Conservation (phyloP, 208 protist genomes). For the Acanthamoeba royreba region DNA sequence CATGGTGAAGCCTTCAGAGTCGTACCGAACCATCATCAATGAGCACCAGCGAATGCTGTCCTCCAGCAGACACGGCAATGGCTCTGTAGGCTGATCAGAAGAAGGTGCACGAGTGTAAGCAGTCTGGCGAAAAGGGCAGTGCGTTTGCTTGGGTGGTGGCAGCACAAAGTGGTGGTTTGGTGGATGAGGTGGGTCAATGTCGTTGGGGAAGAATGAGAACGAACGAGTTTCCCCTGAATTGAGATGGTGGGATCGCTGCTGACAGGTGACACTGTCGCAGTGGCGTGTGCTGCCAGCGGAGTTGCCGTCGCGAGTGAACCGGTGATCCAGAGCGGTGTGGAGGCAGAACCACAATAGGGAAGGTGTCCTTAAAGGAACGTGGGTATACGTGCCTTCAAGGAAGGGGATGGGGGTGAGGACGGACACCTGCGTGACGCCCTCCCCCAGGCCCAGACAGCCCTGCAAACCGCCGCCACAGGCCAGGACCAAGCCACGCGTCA, state of each 20-base stretch:
- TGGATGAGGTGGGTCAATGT: too few relatives aligned
- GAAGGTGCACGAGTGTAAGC: too few relatives aligned
- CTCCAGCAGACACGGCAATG: background rate
- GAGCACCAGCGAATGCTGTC: background rate
- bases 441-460: background rate
- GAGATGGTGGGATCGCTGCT: too few relatives aligned
- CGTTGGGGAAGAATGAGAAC: too few relatives aligned
- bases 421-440: background rate
- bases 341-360: too few relatives aligned
- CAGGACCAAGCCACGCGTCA: background rate
- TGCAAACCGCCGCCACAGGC: background rate
- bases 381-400: background rate
- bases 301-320: too few relatives aligned
- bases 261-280: too few relatives aligned
- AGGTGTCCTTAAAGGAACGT: too few relatives aligned
- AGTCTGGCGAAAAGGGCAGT: background rate
- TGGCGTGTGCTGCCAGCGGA: too few relatives aligned
- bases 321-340: too few relatives aligned
- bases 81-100: background rate
- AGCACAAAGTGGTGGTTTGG: background rate
- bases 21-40: background rate
- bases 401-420: background rate
- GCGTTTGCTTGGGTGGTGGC: background rate
- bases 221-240: too few relatives aligned
- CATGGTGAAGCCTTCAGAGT: background rate